A percentile compares a stretch with the other conserved stretches of the same genome.
Conservation (phyloP, 140 eudicot genomes). For the Oenanthe javanica region DNA sequence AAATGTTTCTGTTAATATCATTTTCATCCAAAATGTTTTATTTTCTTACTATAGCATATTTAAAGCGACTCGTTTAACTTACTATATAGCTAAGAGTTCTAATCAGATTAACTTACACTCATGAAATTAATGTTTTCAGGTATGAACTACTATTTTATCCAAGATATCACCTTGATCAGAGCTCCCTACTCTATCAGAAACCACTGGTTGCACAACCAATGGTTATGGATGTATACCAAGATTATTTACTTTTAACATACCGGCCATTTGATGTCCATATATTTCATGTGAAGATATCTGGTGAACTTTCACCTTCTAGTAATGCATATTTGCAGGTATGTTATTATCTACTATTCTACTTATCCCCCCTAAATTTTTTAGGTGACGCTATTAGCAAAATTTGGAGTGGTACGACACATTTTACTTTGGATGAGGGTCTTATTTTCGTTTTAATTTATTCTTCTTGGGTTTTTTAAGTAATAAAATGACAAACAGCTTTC, state of each 20-base stretch:
- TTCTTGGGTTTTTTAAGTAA: constrained; percentile 80
- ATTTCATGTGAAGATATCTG: constrained; percentile 70
- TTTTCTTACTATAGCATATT: background rate
- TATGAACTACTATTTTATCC: constrained; percentile 94
- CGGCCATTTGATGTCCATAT: constrained; percentile 95
- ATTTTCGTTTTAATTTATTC: constrained; percentile 18
- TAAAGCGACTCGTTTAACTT: background rate
- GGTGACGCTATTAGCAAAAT: background rate
- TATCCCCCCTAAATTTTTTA: background rate
- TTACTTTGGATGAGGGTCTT: constrained; percentile 19
- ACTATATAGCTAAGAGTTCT: background rate
- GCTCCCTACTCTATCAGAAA: constrained; percentile 79
- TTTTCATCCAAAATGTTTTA: background rate
- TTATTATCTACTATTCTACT: background rate
- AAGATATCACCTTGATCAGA: constrained; percentile 95
- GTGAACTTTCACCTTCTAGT: constrained; percentile 84
- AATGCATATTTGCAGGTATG: constrained; percentile 73
- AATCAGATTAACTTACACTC: background rate
- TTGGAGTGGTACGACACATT: background rate
- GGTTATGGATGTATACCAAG: constrained; percentile 96
- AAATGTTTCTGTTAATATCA: background rate
- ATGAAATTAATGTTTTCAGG: constrained; percentile 37
- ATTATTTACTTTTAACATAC: constrained; percentile 88
- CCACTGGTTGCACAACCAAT: constrained; percentile 73
- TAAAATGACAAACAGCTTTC: constrained; percentile 99